These are phyloP conservation scores for Pseudogymnoascus sp. DNA, from an alignment of 2,329 filamentous ascomycete genomes.

Conservation along the genomic window DNA sequence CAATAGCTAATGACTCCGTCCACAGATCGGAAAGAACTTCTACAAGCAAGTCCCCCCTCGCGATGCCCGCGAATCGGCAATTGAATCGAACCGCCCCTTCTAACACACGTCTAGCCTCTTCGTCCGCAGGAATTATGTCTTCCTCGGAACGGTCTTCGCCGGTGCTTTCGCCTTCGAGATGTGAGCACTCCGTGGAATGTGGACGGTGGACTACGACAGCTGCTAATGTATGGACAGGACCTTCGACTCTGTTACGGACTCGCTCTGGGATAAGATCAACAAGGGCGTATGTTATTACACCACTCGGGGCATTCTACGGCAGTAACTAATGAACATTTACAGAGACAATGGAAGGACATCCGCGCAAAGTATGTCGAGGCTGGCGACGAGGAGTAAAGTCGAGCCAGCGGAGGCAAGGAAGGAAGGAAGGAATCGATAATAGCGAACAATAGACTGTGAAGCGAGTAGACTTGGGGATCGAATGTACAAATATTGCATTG, in stretches of 20 bases:
- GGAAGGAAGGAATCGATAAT: conserved; percentile 7
- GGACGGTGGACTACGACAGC: not conserved
- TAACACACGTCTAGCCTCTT: conserved; percentile 53
- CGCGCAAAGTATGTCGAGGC: conserved; percentile 76
- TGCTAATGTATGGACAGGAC: conserved; percentile 43
- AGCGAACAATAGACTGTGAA: conserved; percentile 7
- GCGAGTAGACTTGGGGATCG: conserved; percentile 3
- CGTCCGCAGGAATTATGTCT: conserved; percentile 80
- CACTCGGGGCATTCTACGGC: not conserved
- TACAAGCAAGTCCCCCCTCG: conserved; percentile 27
- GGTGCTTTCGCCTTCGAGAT: conserved; percentile 88
- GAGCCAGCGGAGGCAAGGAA: not conserved
- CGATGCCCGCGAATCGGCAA: conserved; percentile 7
- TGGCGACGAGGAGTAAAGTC: conserved; percentile 39
- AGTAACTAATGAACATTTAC: conserved; percentile 28
- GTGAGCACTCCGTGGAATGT: conserved; percentile 48
- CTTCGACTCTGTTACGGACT: conserved; percentile 76
- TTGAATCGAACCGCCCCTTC: not conserved
- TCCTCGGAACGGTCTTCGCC: conserved; percentile 79
- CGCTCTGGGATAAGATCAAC: conserved; percentile 86
- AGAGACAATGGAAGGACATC: conserved; percentile 99
- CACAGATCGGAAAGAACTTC: conserved; percentile 24
- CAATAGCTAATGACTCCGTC: conserved; percentile 22
- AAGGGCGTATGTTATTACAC: conserved; percentile 64
- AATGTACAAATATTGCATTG: conserved; percentile 8